A percentile compares a stretch with the other conserved stretches of the same genome.
Conservation (phyloP, 2,329 filamentous ascomycete genomes). For the Colletotrichum sp. region DNA sequence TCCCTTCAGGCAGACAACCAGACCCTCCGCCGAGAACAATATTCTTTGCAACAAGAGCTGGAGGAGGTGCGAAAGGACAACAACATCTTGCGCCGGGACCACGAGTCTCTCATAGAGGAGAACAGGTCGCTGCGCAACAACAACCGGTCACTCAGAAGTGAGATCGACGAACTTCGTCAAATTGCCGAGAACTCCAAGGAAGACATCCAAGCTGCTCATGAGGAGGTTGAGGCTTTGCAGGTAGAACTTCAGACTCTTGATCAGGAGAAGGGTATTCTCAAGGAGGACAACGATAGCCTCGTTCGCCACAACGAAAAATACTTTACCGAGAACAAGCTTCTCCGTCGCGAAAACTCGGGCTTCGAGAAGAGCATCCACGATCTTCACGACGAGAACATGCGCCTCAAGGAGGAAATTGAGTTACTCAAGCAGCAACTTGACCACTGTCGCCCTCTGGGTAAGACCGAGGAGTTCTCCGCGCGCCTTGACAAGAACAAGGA, state of each 20-base stretch:
- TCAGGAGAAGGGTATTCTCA: slow-evolving; percentile 50
- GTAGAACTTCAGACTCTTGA: slow-evolving; percentile 41
- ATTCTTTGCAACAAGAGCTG: slow-evolving; percentile 41
- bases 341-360: slow-evolving; percentile 51
- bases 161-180: slow-evolving; percentile 49
- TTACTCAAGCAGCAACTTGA: slow-evolving; percentile 50
- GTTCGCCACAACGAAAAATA: slow-evolving; percentile 61
- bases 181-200: slow-evolving; percentile 43
- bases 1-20: slow-evolving; percentile 46
- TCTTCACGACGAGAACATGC: slow-evolving; percentile 51
- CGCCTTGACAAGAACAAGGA: slow-evolving; percentile 35
- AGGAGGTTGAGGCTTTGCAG: slow-evolving; percentile 45
- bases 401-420: slow-evolving; percentile 53
- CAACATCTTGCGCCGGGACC: slow-evolving; percentile 44
- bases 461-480: slow-evolving; percentile 38
- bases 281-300: slow-evolving; percentile 56
- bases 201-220: slow-evolving; percentile 44
- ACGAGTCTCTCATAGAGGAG: slow-evolving; percentile 47
- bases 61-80: slow-evolving; percentile 47
- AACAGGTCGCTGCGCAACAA: slow-evolving; percentile 49
- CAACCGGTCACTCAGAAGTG: slow-evolving; percentile 44
- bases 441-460: slow-evolving; percentile 41
- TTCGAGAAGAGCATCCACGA: slow-evolving; percentile 52
- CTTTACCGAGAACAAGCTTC: slow-evolving; percentile 57
- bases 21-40: slow-evolving; percentile 37